Conservation (phyloP, 768 basidiomycete species). For the Tylopilus subfusipes region DNA sequence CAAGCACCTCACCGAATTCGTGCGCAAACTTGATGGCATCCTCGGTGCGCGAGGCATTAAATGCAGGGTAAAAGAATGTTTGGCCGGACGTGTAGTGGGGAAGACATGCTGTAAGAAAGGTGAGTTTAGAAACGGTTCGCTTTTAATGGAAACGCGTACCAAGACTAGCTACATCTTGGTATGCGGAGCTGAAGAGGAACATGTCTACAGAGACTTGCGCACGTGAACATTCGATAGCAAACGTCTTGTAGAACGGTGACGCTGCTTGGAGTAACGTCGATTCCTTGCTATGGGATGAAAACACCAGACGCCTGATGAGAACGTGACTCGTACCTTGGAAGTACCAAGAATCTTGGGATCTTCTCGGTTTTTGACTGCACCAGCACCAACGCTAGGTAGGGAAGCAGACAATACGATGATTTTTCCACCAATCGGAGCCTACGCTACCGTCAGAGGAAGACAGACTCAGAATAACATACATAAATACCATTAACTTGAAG, state of each 20-base stretch:
- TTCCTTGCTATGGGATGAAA: slow-evolving; percentile 50
- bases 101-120: slow-evolving; percentile 59
- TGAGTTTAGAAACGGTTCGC: not conserved
- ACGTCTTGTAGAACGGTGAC: slow-evolving; percentile 95
- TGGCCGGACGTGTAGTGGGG: slow-evolving; percentile 98
- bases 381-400: slow-evolving; percentile 83
- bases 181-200: slow-evolving; percentile 94
- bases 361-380: slow-evolving; percentile 92
- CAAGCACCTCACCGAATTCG: slow-evolving; percentile 90
- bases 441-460: slow-evolving; percentile 4
- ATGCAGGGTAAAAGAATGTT: slow-evolving; percentile 97
- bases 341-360: slow-evolving; percentile 96
- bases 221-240: slow-evolving; percentile 97
- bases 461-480: not conserved
- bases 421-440: slow-evolving; percentile 94
- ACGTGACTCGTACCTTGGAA: slow-evolving; percentile 58
- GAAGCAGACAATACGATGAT: slow-evolving; percentile 83
- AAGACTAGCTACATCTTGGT: slow-evolving; percentile 93
- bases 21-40: slow-evolving; percentile 98
- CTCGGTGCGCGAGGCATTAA: slow-evolving; percentile 91
- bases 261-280: slow-evolving; percentile 91
- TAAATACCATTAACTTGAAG: slow-evolving; percentile 84
- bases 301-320: not conserved
- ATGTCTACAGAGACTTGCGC: slow-evolving; percentile 98
- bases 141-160: slow-evolving; percentile 40